These are phyloP conservation scores for Vinca minor DNA, from an alignment of 257 asterid genomes.

Conservation along the genomic window DNA sequence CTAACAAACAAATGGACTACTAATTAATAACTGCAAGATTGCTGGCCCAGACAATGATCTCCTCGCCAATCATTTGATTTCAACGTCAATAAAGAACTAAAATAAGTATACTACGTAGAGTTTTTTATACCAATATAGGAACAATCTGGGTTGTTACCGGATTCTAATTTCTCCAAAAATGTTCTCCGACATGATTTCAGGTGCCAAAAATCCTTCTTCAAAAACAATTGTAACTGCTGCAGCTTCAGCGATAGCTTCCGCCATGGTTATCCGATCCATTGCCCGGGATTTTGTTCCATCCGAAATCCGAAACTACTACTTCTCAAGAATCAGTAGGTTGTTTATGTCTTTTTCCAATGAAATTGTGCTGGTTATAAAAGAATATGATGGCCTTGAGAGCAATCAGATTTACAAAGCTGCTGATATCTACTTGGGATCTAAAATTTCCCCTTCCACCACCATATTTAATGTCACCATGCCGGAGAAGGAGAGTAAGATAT, in stretches of 20 bases:
- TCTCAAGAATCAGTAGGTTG: constrained; percentile 14
- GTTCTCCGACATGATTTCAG: constrained; percentile 27
- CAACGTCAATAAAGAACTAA: neutral
- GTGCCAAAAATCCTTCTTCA: constrained; percentile 30
- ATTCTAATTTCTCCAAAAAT: neutral
- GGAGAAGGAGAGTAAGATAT: constrained; percentile 31
- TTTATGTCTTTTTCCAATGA: constrained; percentile 30
- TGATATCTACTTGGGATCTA: constrained; percentile 33
- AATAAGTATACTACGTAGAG: too few relatives aligned
- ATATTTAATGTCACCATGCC: constrained; percentile 31
- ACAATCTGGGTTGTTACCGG: too few relatives aligned
- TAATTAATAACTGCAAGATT: neutral
- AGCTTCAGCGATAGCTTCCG: constrained; percentile 47
- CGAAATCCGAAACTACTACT: constrained; percentile 30
- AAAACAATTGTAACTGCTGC: constrained; percentile 32
- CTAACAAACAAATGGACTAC: too few relatives aligned
- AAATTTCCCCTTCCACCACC: constrained; percentile 22
- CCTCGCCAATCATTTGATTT: neutral
- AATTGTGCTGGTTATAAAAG: constrained; percentile 30
- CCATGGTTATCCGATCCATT: constrained; percentile 39
- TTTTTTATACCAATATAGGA: neutral
- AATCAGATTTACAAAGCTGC: constrained; percentile 40
- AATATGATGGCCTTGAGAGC: constrained; percentile 28
- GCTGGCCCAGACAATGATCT: neutral
- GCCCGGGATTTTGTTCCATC: constrained; percentile 33